Evolutionary conservation across 2,329 filamentous ascomycete species (phyloP), one percentile per base, ranked within the genome.

Genomic region (Penicillium vulpinum): DNA sequence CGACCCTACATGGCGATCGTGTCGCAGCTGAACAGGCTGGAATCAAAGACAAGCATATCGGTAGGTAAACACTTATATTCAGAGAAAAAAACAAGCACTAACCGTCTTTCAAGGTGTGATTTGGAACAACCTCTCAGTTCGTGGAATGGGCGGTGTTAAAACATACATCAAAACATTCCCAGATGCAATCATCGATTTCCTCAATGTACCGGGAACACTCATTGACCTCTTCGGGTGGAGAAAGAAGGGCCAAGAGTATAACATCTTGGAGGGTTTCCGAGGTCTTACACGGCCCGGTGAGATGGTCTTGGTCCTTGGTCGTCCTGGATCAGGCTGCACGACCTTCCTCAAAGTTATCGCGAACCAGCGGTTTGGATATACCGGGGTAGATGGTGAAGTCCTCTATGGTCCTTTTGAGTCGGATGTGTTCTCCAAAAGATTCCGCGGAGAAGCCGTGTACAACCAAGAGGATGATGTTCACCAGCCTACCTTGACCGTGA

Each of bases 391-490:
- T 1, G 91, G 91, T 13, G 87, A 94, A 2, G 90, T 95, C 0
- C 74, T 83, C 0, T 95, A 93, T 63, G 90, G 91, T 0, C 87
- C 87, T 0, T 92, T 91, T 70, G 83, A 85, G 5, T 82, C 86
- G 16, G 78, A 86, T 21, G 86, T 88, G 47, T 93, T 95, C 65
- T 77, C 77, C 62, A 83, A 88, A 67, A 79, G 83, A 49, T 95
- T 91, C 71, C 84, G 90, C 29, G 90, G 90, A 49, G 90, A 96
- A 75, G 88, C 89, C 0, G 87, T 93, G 5, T 96, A 95, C 77
- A 93, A 91, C 68, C 86, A 90, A 65, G 90, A 93, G 72, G 91
- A 95, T 62, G 92, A 96, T 65, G 81, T 93, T 22, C 91, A 96
- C 65, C 88, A 92, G 65, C 85, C 92, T 0, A 94, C 90, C 0